Conservation (phyloP, 768 basidiomycete species). For the Cytidiella melzeri region DNA sequence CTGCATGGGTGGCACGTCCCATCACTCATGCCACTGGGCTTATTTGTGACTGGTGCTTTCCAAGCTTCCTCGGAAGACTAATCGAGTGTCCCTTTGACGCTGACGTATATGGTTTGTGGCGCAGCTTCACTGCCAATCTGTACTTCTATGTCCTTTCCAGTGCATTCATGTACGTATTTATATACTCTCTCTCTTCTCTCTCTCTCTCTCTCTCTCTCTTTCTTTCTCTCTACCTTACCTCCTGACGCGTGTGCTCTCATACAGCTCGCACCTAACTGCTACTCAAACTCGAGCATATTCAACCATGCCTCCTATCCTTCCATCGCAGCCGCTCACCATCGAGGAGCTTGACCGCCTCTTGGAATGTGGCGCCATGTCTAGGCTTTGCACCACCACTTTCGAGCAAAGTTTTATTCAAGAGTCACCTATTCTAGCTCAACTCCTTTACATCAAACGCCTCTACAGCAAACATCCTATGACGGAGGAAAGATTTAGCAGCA, state of each 20-base stretch:
- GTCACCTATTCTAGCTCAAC: not conserved
- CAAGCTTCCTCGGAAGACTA: not conserved
- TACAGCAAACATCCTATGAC: constrained; percentile 1
- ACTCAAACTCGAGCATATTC: not conserved
- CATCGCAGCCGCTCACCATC: not conserved
- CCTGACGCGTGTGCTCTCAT: not conserved
- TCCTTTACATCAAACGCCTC: not conserved
- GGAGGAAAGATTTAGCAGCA: not conserved
- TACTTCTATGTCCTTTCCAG: too few relatives aligned
- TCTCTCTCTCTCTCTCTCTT: constrained; percentile 1
- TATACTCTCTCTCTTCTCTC: not conserved
- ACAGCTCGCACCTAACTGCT: constrained; percentile 17
- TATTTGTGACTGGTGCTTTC: constrained; percentile 31
- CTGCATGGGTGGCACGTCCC: constrained; percentile 36
- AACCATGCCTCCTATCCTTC: not conserved
- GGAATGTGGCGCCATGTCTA: not conserved
- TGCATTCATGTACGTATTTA: too few relatives aligned
- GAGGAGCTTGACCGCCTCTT: not conserved
- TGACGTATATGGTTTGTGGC: too few relatives aligned
- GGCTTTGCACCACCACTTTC: not conserved
- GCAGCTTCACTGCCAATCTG: too few relatives aligned
- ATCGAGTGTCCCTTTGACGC: too few relatives aligned
- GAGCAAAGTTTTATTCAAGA: not conserved
- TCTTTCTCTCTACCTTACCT: not conserved
- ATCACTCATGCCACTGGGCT: constrained; percentile 28